Evolutionary conservation across 1,139 yeast genomes (phyloP).

Genomic region (Yamadazyma songkhlaensis): DNA sequence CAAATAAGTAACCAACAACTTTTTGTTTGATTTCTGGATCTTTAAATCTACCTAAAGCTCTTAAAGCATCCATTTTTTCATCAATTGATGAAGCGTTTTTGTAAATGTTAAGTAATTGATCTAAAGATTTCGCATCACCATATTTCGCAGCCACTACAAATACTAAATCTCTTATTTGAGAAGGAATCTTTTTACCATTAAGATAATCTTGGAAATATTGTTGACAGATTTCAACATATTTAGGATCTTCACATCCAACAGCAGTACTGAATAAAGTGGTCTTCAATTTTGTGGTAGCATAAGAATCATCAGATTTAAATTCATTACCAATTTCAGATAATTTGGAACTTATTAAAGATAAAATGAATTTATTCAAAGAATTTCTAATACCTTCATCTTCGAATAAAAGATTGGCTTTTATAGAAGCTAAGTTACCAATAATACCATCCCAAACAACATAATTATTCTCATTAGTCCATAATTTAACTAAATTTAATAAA

Average conservation of each 20-base stretch:
- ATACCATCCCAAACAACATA: constrained; percentile 82
- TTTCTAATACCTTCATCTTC: constrained; percentile 56
- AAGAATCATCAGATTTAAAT: constrained; percentile 59
- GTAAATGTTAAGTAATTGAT: constrained; percentile 63
- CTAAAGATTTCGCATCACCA: constrained; percentile 65
- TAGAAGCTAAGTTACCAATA: constrained; percentile 48
- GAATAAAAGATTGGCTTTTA: constrained; percentile 67
- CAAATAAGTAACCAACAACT: constrained; percentile 59
- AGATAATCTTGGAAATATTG: constrained; percentile 57
- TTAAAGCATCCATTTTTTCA: constrained; percentile 74
- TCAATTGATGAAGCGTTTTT: constrained; percentile 64
- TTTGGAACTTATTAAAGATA: constrained; percentile 59
- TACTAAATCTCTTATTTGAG: constrained; percentile 73
- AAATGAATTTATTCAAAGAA: constrained; percentile 58
- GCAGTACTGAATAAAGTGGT: constrained; percentile 70
- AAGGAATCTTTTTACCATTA: constrained; percentile 77
- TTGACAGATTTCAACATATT: constrained; percentile 52
- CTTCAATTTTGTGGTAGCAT: constrained; percentile 74
- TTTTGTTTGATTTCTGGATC: constrained; percentile 56
- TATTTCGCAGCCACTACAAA: constrained; percentile 64
- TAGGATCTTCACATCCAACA: constrained; percentile 55
- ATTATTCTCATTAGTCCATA: constrained; percentile 67
- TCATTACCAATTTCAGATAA: constrained; percentile 67
- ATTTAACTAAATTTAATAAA: constrained; percentile 59
- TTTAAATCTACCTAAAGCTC: constrained; percentile 70